Evolutionary conservation across 192 early-diverging fungal species (phyloP), one percentile per base, ranked within the genome.

Genomic region (Powellomyces hirtus): DNA sequence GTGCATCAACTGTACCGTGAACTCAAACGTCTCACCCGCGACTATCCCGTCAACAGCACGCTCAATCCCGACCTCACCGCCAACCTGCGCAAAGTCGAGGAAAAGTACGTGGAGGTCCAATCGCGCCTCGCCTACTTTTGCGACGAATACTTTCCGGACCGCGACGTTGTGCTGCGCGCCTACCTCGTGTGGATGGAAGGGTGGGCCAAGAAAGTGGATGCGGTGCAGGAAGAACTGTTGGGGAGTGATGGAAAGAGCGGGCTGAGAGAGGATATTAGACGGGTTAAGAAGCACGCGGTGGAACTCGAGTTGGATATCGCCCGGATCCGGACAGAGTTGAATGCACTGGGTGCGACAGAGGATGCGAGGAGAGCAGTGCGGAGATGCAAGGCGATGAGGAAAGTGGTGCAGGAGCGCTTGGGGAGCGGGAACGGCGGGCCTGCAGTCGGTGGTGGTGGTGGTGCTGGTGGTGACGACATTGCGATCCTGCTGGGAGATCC

Each of bases 401-500:
- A 20, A 18, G 67, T 61, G 7, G 58, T 69, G 10, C 22, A 26
- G 14, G 67, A 69, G 24, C 24, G 35, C n/a, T 38, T 69, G 38
- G 67, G 67, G 11, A 22, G 35, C 6, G 64, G 13, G 4, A 22
- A 30, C n/a, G n/a, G n/a, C n/a, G n/a, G n/a, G n/a, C n/a, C n/a
- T n/a, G n/a, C n/a, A n/a, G n/a, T n/a, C n/a, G n/a, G n/a, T n/a
- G n/a, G n/a, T n/a, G n/a, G n/a, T 1, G 59, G 29, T 56, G 53
- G 53, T 26, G 53, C n/a, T 29, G 1, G n/a, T n/a, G n/a, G n/a
- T n/a, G n/a, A n/a, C n/a, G n/a, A n/a, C n/a, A n/a, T n/a, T n/a
- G n/a, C n/a, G n/a, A n/a, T n/a, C n/a, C n/a, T n/a, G n/a, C n/a
- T n/a, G n/a, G n/a, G n/a, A n/a, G n/a, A n/a, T n/a, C n/a, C n/a